Evolutionary conservation across 352 stramenopile species (phyloP), one percentile per base, ranked within the genome.

Genomic region (Peronosclerospora sorghi): DNA sequence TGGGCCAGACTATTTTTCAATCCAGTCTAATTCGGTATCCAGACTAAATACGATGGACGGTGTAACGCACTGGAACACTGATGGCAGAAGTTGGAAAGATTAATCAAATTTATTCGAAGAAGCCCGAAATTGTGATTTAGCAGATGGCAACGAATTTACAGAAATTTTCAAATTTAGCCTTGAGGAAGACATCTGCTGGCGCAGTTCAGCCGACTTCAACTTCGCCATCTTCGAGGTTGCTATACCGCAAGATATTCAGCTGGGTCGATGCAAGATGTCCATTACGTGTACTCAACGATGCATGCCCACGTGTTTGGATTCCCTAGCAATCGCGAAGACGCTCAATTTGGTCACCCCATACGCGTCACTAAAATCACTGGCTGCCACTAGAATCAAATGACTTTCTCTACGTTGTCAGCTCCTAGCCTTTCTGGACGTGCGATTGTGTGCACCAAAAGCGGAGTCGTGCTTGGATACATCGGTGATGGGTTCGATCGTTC

Each of bases 201-300:
- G 42, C 41, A 59, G 51, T 65, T 61, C 56, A 19, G 45, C 40
- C 45, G 40, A 9, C 14, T 58, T 58, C 41, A 46, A 62, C 37
- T 62, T 55, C 34, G 56, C 46, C 35, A 67, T 67, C 48, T 67
- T 68, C 40, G 17, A 68, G 61, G 32, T 68, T 51, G 17, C 44
- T 39, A 24, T 52, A 27, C 27, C 49, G 44, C 37, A 8, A 56
- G 19, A 55, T 24, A 41, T 48, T 35, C 19, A 55, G 26, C 39
- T 55, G 19, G 48, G 40, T 29, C 48, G 14, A 49, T 55, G 48
- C 45, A 39, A 28, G 35, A 49, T 8, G 27, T 48, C 40, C 18
- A 45, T 40, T 32, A 45, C 10, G 48, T 49, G 26, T 35, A 35
- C 45, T 6, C 21, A 26, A 49, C 32, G 14, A 55, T 49, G 32